Base-by-base conservation (phyloP, 2,329 filamentous ascomycete genomes). In the Claviceps maximensis region DNA sequence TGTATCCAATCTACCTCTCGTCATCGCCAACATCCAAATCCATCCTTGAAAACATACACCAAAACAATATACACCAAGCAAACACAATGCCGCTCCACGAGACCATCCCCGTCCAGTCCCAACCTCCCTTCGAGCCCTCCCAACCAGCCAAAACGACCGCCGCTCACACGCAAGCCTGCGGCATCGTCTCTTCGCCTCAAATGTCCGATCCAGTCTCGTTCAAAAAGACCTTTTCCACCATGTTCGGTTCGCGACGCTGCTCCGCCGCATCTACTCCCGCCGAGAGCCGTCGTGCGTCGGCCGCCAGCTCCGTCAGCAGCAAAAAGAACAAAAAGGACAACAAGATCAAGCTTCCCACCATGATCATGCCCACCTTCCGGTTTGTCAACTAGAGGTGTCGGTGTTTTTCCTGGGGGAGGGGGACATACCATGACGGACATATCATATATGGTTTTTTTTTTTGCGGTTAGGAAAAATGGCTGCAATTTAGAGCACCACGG, bases 301-400 rank as follows among this genome's bases (percentile, higher is more conserved):
- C 47, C 40, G 44, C 49, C 27, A 47, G 29, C 46, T 47, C 10
- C 29, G 3, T 47, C 10, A n/a, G 29, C 29, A 31, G n/a, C 29
- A 33, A 19, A 21, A 33, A 33, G 29, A 33, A 13, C 47, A 40
- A 29, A 13, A 38, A n/a, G 48, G 38, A 44, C 36, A 52, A 45
- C 47, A 49, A 50, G 49, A 12, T 46, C 33, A 53, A 53, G 51
- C 15, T 42, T 47, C 29, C 46, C 10, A 12, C 29, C 5, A 8
- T 21, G 27, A 21, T 21, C 2, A 19, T 33, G 52, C 54, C 54
- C 19, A 31, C 44, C 27, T 51, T 56, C 33, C 52, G 52, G 45
- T 54, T 44, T 48, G 47, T 51, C 54, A 54, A 51, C 44, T 57
- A 23, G 31, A 10, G 27, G 27, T 29, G 27, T 8, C 27, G 53